Conservation (phyloP, 2,329 filamentous ascomycete genomes). For the Nannizzia gypsea region DNA sequence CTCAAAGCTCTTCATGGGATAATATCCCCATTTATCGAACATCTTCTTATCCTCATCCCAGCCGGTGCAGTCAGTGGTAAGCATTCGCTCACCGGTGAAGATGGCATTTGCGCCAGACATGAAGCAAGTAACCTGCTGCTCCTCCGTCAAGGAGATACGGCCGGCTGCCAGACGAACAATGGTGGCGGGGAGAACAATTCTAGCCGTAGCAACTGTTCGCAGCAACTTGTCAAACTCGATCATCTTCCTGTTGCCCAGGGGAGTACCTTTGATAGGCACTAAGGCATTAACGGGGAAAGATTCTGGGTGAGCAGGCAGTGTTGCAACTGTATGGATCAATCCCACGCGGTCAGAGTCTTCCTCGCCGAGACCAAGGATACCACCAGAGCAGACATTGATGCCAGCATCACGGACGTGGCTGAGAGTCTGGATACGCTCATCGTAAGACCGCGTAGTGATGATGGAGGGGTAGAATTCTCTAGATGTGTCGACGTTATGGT, state of each 20-base stretch:
- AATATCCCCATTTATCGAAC: constrained; percentile 71
- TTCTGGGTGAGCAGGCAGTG: constrained; percentile 70
- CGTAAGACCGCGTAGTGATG: constrained; percentile 76
- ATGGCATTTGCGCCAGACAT: constrained; percentile 88
- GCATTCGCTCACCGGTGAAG: constrained; percentile 91
- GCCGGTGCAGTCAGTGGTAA: constrained; percentile 81
- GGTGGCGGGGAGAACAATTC: constrained; percentile 69
- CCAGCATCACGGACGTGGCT: constrained; percentile 71
- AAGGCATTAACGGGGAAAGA: constrained; percentile 86
- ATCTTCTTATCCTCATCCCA: constrained; percentile 81
- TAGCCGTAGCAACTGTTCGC: constrained; percentile 70
- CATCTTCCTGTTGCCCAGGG: constrained; percentile 60
- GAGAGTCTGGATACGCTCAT: constrained; percentile 72
- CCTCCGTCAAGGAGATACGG: constrained; percentile 70
- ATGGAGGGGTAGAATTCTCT: constrained; percentile 78
- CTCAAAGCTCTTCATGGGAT: constrained; percentile 58
- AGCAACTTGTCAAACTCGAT: constrained; percentile 68
- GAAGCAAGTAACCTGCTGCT: constrained; percentile 82
- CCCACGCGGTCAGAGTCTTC: constrained; percentile 67
- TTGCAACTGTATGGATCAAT: constrained; percentile 69
- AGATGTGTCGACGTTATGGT: constrained; percentile 87
- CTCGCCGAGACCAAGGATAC: constrained; percentile 78
- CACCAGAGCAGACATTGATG: constrained; percentile 81
- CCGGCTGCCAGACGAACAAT: constrained; percentile 82
- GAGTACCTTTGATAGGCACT: constrained; percentile 82